These are phyloP conservation scores for Epicoccum sorghinum DNA, from an alignment of 2,329 filamentous ascomycete species.

Conservation along the genomic window DNA sequence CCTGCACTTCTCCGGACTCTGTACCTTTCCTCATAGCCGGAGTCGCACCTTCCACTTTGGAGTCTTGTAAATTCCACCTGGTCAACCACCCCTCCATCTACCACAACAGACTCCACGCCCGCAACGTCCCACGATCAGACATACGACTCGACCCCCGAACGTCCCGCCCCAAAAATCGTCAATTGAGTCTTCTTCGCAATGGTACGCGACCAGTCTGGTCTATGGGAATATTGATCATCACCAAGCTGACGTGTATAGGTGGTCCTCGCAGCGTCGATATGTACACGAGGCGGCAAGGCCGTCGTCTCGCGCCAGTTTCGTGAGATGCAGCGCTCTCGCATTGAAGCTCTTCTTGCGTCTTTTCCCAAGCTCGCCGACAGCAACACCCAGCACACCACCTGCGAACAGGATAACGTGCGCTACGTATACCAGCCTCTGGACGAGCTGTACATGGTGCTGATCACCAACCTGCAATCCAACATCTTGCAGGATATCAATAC, in stretches of 20 bases:
- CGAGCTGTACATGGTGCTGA: conserved; percentile 99
- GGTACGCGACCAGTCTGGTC: conserved; percentile 26
- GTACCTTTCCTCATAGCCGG: neutral
- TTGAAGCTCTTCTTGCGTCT: conserved; percentile 94
- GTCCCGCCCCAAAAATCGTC: neutral
- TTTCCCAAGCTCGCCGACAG: conserved; percentile 98
- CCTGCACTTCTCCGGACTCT: neutral
- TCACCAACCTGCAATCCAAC: conserved; percentile 99
- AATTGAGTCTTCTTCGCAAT: conserved; percentile 28
- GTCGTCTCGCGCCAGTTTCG: conserved; percentile 97
- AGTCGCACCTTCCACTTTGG: neutral
- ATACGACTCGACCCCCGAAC: neutral
- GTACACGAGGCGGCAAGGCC: conserved; percentile 96
- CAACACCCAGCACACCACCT: conserved; percentile 95
- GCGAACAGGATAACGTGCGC: conserved; percentile 98
- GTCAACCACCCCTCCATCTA: conserved; percentile 14
- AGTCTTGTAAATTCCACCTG: conserved; percentile 3
- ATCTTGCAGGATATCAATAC: conserved; percentile 99
- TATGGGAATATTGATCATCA: conserved; percentile 11
- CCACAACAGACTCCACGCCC: neutral
- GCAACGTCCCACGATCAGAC: neutral
- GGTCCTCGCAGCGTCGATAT: conserved; percentile 98
- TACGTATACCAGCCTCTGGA: conserved; percentile 99
- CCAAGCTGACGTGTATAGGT: conserved; percentile 65
- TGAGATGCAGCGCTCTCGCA: conserved; percentile 94